phyloP scores from a whole-genome alignment of 2,329 filamentous ascomycete genomes.

The Colletotrichum sojae region DNA sequence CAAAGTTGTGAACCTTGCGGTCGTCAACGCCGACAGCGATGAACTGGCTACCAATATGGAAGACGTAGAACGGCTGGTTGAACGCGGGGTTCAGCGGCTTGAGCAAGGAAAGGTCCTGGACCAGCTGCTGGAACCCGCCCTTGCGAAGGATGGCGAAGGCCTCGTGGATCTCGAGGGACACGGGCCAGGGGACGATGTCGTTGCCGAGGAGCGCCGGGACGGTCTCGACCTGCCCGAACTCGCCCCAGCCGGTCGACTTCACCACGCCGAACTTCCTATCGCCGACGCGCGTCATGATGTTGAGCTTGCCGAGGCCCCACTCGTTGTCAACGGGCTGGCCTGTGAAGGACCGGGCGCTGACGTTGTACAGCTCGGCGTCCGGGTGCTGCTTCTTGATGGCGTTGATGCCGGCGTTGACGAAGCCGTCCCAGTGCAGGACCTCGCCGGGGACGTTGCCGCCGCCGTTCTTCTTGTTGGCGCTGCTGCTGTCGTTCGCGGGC shows the following conservation, averaged over 20 bases:
- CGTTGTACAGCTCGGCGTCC: not conserved
- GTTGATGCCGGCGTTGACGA: not conserved
- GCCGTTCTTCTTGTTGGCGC: not conserved
- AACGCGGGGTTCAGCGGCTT: not conserved
- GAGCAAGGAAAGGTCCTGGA: not conserved
- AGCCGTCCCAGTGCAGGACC: not conserved
- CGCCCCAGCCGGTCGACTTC: not conserved
- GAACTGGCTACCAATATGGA: not conserved
- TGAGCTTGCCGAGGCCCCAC: not conserved
- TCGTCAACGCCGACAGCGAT: not conserved
- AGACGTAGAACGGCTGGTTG: not conserved
- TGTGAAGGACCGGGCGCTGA: not conserved
- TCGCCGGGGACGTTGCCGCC: not conserved
- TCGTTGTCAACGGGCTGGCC: not conserved
- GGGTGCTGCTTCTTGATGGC: not conserved
- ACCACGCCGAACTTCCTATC: not conserved
- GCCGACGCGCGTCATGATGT: not conserved
- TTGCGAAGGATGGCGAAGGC: constrained; percentile 1
- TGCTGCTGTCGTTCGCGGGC: not conserved
- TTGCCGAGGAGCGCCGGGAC: not conserved
- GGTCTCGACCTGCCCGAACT: not conserved
- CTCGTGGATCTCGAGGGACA: not conserved
- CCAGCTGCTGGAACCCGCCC: not conserved
- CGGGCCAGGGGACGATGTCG: not conserved
- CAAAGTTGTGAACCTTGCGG: not conserved